Evolutionary conservation across 164 flowering plant species (phyloP).

Genomic region (Macadamia integrifolia): DNA sequence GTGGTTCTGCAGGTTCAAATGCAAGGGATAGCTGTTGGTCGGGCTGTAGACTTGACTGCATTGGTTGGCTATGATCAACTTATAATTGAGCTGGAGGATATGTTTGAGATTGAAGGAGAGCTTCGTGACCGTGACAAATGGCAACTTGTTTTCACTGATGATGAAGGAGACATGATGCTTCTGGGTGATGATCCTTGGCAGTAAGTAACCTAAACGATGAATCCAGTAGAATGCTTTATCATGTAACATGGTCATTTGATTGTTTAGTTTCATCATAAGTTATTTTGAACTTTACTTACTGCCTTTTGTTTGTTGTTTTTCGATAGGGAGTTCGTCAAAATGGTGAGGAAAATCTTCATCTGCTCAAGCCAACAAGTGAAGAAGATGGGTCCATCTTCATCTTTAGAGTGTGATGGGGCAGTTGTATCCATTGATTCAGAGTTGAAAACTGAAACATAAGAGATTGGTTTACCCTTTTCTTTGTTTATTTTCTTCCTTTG

Average conservation of each 20-base stretch:
- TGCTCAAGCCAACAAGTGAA: constrained; percentile 72
- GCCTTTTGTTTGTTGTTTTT: neutral
- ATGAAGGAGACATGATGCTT: constrained; percentile 95
- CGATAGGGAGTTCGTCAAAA: constrained; percentile 83
- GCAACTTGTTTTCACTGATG: constrained; percentile 84
- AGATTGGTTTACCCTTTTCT: neutral
- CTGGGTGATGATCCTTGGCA: constrained; percentile 91
- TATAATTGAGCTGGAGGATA: constrained; percentile 62
- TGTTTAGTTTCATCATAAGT: neutral
- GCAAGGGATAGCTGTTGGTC: constrained; percentile 92
- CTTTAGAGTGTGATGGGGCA: constrained; percentile 37
- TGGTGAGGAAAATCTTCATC: constrained; percentile 75
- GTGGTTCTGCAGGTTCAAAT: constrained; percentile 68
- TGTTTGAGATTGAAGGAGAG: constrained; percentile 82
- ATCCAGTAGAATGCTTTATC: no score
- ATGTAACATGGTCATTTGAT: neutral
- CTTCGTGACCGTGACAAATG: constrained; percentile 58
- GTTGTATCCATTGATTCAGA: constrained; percentile 38
- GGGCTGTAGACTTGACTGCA: constrained; percentile 75
- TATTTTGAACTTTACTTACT: neutral
- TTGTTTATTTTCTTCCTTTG: neutral
- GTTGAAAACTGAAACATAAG: constrained; percentile 29
- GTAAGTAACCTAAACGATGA: constrained; percentile 19
- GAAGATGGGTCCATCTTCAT: constrained; percentile 34
- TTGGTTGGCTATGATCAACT: constrained; percentile 73